A percentile compares a stretch with the other conserved stretches of the same genome.
Evolutionary conservation across 2,329 filamentous ascomycete species (phyloP).

Genomic region (Nannizziopsis arthrosporioides): DNA sequence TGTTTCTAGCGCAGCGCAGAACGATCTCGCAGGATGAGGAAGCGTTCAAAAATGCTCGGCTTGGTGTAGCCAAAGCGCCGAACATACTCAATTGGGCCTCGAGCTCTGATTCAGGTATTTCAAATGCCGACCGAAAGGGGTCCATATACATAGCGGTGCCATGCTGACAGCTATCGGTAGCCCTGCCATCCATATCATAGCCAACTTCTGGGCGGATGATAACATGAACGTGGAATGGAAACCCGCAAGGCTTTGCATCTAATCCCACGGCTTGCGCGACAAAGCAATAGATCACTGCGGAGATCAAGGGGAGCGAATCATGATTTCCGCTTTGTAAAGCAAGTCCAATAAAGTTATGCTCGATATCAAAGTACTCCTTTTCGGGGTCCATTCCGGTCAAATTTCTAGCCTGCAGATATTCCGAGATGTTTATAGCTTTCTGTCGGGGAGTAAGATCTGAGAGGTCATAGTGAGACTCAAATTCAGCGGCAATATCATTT

Average conservation of each 20-base stretch:
- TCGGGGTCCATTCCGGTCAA: slow-evolving; percentile 61
- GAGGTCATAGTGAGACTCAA: slow-evolving; percentile 46
- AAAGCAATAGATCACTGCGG: slow-evolving; percentile 73
- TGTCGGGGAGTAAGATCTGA: slow-evolving; percentile 48
- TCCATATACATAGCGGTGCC: slow-evolving; percentile 65
- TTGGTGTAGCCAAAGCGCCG: slow-evolving; percentile 31
- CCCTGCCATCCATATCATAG: slow-evolving; percentile 47
- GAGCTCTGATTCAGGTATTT: slow-evolving; percentile 52
- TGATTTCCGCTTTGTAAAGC: slow-evolving; percentile 62
- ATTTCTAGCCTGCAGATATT: slow-evolving; percentile 56
- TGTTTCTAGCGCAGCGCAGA: slow-evolving; percentile 66
- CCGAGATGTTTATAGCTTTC: slow-evolving; percentile 56
- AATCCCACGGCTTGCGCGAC: slow-evolving; percentile 64
- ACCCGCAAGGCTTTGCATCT: slow-evolving; percentile 64
- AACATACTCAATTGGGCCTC: slow-evolving; percentile 47
- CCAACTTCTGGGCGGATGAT: slow-evolving; percentile 55
- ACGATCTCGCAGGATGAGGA: slow-evolving; percentile 57
- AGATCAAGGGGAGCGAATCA: slow-evolving; percentile 74
- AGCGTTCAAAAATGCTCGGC: slow-evolving; percentile 48
- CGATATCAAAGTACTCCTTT: slow-evolving; percentile 61
- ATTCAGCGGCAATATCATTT: slow-evolving; percentile 48
- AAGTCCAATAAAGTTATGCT: slow-evolving; percentile 79
- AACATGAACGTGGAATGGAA: slow-evolving; percentile 75
- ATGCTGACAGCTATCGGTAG: slow-evolving; percentile 15
- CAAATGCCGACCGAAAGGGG: slow-evolving; percentile 59